These are phyloP conservation scores for Pseudocohnilembus persalinus DNA, from an alignment of 169 alveolate genomes.

Conservation along the genomic window DNA sequence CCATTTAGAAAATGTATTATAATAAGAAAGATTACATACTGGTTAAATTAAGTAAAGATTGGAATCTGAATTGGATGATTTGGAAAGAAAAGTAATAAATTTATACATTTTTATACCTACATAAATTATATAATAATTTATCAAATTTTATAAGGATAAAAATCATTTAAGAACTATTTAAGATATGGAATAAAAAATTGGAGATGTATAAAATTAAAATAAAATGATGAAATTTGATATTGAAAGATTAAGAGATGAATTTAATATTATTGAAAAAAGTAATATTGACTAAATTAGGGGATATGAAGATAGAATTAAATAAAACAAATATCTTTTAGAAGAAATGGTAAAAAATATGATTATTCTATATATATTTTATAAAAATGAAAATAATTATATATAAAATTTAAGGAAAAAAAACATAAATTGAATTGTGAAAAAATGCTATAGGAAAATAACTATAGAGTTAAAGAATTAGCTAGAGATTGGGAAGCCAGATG, in stretches of 20 bases:
- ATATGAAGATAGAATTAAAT: constrained; percentile 36
- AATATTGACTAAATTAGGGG: constrained; percentile 35
- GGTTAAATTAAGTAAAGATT: constrained; percentile 38
- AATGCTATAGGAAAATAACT: constrained; percentile 40
- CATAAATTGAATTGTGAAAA: constrained; percentile 41
- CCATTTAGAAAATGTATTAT: constrained; percentile 44
- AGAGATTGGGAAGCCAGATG: constrained; percentile 55
- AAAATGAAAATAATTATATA: too few species aligned
- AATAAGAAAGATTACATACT: constrained; percentile 43
- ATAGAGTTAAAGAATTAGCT: constrained; percentile 43
- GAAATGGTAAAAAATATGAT: constrained; percentile 21
- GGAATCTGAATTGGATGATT: constrained; percentile 46
- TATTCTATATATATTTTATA: too few species aligned
- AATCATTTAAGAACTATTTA: constrained; percentile 37
- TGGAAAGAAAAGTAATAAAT: constrained; percentile 29
- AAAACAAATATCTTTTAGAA: constrained; percentile 34
- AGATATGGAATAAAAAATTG: constrained; percentile 38
- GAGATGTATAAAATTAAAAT: constrained; percentile 34
- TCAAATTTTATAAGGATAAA: too few species aligned
- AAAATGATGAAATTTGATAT: constrained; percentile 31
- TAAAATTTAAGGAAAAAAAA: constrained; percentile 22
- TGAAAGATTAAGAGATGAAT: constrained; percentile 49
- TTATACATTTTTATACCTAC: neutral
- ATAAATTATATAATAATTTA: neutral
- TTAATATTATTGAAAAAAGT: constrained; percentile 35